phyloP scores from a whole-genome alignment of 1,284 basidiomycete genomes.

The Stygiomarasmius scandens region DNA sequence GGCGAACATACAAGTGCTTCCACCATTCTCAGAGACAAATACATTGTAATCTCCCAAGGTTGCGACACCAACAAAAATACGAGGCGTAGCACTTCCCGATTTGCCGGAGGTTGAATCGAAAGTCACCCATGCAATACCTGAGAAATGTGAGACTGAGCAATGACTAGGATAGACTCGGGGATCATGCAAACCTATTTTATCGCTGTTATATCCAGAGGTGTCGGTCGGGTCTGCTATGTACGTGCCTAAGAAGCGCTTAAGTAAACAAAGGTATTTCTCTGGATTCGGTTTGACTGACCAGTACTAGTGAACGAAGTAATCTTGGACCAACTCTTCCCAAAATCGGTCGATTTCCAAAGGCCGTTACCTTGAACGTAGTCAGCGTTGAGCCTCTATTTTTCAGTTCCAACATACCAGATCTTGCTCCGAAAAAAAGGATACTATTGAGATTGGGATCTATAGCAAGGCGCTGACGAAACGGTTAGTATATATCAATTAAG shows the following conservation, averaged over 20 bases:
- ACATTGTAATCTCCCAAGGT: conserved; percentile 55
- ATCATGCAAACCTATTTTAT: conserved; percentile 45
- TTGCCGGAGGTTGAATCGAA: conserved; percentile 62
- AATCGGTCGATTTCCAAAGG: conserved; percentile 57
- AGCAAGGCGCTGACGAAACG: conserved; percentile 51
- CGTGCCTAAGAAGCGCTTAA: conserved; percentile 39
- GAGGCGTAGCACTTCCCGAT: conserved; percentile 54
- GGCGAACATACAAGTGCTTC: conserved; percentile 50
- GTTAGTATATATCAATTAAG: neutral
- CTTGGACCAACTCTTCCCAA: conserved; percentile 56
- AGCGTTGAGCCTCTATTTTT: neutral
- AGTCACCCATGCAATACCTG: conserved; percentile 62
- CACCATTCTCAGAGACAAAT: conserved; percentile 58
- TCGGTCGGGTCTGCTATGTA: conserved; percentile 60
- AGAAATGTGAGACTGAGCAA: neutral
- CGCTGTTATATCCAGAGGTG: conserved; percentile 55
- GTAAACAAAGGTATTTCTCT: neutral
- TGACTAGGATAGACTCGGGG: neutral
- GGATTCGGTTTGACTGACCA: conserved; percentile 35
- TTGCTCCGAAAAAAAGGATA: conserved; percentile 24
- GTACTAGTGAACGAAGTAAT: conserved; percentile 58
- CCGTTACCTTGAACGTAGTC: neutral
- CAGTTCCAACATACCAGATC: neutral
- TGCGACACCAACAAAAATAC: conserved; percentile 68
- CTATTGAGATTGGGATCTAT: conserved; percentile 60